Percentiles rank a stretch among this genome's conserved stretches.
These are phyloP conservation scores for Aspergillus viridinutans DNA, from an alignment of 2,329 filamentous ascomycete species.

Conservation along the genomic window DNA sequence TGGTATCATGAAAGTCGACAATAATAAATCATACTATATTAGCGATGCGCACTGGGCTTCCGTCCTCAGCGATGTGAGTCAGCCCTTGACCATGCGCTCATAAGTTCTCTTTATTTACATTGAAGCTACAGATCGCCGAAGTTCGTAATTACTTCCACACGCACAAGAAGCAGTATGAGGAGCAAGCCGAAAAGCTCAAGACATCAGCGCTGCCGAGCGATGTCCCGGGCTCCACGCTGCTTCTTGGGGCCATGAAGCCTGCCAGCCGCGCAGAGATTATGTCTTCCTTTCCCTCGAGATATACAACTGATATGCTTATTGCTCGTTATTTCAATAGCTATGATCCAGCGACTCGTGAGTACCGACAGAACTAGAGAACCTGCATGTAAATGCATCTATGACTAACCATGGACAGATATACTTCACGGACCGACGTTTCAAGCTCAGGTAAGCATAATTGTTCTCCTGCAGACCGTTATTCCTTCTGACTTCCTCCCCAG, in stretches of 20 bases:
- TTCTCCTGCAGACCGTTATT: neutral
- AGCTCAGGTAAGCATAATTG: constrained; percentile 51
- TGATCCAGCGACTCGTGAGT: constrained; percentile 59
- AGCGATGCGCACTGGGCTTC: constrained; percentile 82
- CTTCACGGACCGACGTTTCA: constrained; percentile 84
- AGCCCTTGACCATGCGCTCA: neutral
- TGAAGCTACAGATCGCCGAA: constrained; percentile 65
- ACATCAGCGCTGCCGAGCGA: constrained; percentile 57
- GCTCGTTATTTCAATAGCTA: constrained; percentile 86
- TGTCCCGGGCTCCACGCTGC: constrained; percentile 65
- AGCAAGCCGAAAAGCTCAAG: constrained; percentile 71
- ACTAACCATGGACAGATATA: constrained; percentile 48
- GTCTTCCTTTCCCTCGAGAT: constrained; percentile 72
- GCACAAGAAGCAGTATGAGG: constrained; percentile 85
- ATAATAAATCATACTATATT: constrained; percentile 72
- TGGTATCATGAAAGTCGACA: constrained; percentile 79
- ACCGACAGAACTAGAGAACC: constrained; percentile 1
- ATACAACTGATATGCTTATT: constrained; percentile 78
- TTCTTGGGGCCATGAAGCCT: constrained; percentile 68
- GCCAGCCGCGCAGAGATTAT: constrained; percentile 74
- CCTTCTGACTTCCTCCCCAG: constrained; percentile 28
- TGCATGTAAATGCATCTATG: neutral
- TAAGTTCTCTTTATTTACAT: constrained; percentile 6
- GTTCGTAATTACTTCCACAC: constrained; percentile 84
- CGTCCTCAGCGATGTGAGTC: constrained; percentile 63